Base-by-base conservation (phyloP, 2,329 filamentous ascomycete species). In the Cytospora mali region DNA sequence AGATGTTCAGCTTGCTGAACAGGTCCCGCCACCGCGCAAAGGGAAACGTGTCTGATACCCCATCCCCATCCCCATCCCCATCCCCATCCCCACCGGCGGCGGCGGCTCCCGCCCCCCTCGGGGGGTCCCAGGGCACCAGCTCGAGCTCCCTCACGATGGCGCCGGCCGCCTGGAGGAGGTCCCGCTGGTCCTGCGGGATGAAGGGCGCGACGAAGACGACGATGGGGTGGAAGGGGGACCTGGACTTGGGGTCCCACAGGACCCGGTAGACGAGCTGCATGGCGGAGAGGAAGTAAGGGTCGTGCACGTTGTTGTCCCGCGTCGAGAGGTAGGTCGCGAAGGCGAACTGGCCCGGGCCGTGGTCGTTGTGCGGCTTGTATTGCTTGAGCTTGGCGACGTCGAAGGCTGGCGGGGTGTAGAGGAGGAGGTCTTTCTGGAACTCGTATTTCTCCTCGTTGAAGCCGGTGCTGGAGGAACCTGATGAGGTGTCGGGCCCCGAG, bases 241-340 rank as follows among this genome's bases (percentile, higher is more conserved):
- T 60, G 11, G 63, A 65, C 27, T 42, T 53, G 48, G 63, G 60
- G 48, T 62, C 63, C 63, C 63, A 65, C 0, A 65, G 60, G n/a
- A 65, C 25, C 13, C 63, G 63, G 56, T 65, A 60, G 29, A 65
- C 60, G 50, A 63, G 63, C 52, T 65, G 63, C 63, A 62, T 61
- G n/a, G 63, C 63, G 2, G 63, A 62, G 23, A 65, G 55, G 56
- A 65, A 65, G 60, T 65, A 65, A 4, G 63, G 63, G 53, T 65
- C 63, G 46, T 62, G 55, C 31, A 60, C 31, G 31, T 27, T 62
- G 60, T 54, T 62, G 60, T 60, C 61, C 51, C 63, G 63, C 59
- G 85, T 65, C 18, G 63, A 62, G 21, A 65, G 60, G 49, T 65
- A 65, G 27, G 63, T 65, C 25, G 55, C 63, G 56, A 55, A 65